Evolutionary conservation across 163 green algal genomes (phyloP), one percentile per base, ranked within the genome.

Genomic region (Scenedesmus sp.): DNA sequence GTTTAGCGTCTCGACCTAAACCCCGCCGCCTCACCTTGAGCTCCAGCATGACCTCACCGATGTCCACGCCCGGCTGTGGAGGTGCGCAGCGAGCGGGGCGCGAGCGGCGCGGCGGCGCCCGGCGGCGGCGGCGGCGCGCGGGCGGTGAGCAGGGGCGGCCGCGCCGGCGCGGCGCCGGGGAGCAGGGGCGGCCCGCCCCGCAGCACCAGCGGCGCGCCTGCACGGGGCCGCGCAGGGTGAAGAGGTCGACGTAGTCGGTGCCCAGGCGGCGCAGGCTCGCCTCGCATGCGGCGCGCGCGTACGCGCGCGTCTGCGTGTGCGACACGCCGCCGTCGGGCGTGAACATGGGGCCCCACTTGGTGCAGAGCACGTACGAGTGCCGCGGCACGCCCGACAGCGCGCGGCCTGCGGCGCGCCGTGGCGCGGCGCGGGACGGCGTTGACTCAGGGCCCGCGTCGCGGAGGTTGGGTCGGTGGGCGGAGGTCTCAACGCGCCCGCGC

Each of bases 231-330:
- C 67, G 29, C 29, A 76, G 67, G 3, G 67, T 76, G 67, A 76
- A 86, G 3, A 97, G 81, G 75, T 97, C 93, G 22, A 98, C 85
- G 91, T 94, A 93, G 69, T 95, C 86, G 0, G 87, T 96, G 60
- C 88, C 79, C 62, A 98, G 86, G 1, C 94, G 85, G 42, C 89
- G 84, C 33, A 98, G 86, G 26, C 77, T 87, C 20, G 70, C 86
- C 36, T 96, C 91, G 39, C 62, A 75, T 24, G 74, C 62, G 33
- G 64, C 20, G 17, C 67, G n/a, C 9, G 67, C 67, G 51, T 76
- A 76, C 20, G 64, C 67, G 22, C 33, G 31, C 15, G 67, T 76
- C 22, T 76, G 67, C 11, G 50, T 65, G 67, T 76, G 51, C 22
- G 5, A 26, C 9, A 76, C 50, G 4, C 33, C 33, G 3, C 33